A percentile compares a stretch with the other conserved stretches of the same genome.
Conservation (phyloP, 2,329 filamentous ascomycete genomes). For the Cladosporium sp. region DNA sequence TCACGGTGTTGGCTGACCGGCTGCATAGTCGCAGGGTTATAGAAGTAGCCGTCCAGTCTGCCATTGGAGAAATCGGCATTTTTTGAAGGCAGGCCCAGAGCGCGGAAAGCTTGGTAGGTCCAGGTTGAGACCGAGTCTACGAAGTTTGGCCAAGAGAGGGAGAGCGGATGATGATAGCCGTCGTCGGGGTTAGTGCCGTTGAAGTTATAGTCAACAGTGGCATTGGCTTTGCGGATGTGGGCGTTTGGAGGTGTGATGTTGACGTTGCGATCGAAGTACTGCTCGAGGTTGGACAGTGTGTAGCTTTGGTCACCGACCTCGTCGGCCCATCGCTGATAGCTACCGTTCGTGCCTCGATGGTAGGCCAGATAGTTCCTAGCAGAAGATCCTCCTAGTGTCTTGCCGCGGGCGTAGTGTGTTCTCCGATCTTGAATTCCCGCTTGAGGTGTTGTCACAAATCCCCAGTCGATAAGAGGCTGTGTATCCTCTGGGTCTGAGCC, state of each 20-base stretch:
- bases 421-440: slow-evolving; percentile 15
- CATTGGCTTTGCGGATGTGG: slow-evolving; percentile 20
- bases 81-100: slow-evolving; percentile 26
- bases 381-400: slow-evolving; percentile 26
- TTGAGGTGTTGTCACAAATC: slow-evolving; percentile 25
- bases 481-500: slow-evolving; percentile 12
- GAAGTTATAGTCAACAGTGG: slow-evolving; percentile 23
- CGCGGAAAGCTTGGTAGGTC: slow-evolving; percentile 23
- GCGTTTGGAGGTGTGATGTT: slow-evolving; percentile 22
- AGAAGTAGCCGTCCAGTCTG: slow-evolving; percentile 17
- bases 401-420: slow-evolving; percentile 28
- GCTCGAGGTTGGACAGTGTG: slow-evolving; percentile 24
- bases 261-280: slow-evolving; percentile 20
- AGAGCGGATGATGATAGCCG: slow-evolving; percentile 22
- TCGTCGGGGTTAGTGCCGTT: slow-evolving; percentile 17
- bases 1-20: slow-evolving; percentile 20
- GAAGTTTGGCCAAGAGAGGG: slow-evolving; percentile 30
- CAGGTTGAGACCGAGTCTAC: slow-evolving; percentile 28
- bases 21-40: slow-evolving; percentile 24
- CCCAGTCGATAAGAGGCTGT: slow-evolving; percentile 29
- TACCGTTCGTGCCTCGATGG: slow-evolving; percentile 29
- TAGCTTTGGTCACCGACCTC: slow-evolving; percentile 33
- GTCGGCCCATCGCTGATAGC: slow-evolving; percentile 34
- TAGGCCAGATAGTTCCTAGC: slow-evolving; percentile 27
- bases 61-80: slow-evolving; percentile 28